Evolutionary conservation across 1,284 basidiomycete genomes (phyloP).

Genomic region (Ceratobasidium theobromae): DNA sequence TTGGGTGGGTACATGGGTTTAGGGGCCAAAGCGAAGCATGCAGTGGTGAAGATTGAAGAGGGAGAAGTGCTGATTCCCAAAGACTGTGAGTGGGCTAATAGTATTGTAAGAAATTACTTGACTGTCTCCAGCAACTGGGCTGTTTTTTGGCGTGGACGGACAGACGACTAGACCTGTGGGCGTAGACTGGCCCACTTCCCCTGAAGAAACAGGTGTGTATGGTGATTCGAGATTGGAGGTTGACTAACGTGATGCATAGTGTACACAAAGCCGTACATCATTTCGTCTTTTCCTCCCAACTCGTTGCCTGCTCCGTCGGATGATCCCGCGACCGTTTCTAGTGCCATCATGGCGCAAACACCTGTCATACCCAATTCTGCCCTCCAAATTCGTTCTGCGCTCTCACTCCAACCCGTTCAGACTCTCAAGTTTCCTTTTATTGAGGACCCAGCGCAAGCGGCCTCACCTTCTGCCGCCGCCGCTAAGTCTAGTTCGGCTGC

Average conservation of each 20-base stretch:
- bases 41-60: constrained; percentile 62
- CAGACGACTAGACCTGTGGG: constrained; percentile 59
- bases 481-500: constrained; percentile 13
- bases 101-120: neutral
- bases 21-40: constrained; percentile 67
- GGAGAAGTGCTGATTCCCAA: constrained; percentile 74
- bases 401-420: constrained; percentile 67
- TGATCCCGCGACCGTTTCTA: constrained; percentile 35
- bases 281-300: constrained; percentile 74
- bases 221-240: neutral
- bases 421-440: constrained; percentile 65
- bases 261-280: constrained; percentile 81
- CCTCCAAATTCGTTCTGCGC: constrained; percentile 78
- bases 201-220: constrained; percentile 72
- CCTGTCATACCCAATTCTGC: constrained; percentile 41
- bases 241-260: constrained; percentile 48
- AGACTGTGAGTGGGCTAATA: constrained; percentile 63
- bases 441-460: constrained; percentile 37
- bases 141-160: constrained; percentile 71
- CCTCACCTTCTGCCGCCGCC: constrained; percentile 37
- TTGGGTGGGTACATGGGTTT: constrained; percentile 87
- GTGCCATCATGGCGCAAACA: constrained; percentile 32
- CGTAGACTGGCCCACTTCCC: constrained; percentile 77
- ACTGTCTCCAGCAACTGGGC: constrained; percentile 60
- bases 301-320: constrained; percentile 53